Conservation (phyloP, 1,284 basidiomycete species). For the Anthracocystis walkeri region DNA sequence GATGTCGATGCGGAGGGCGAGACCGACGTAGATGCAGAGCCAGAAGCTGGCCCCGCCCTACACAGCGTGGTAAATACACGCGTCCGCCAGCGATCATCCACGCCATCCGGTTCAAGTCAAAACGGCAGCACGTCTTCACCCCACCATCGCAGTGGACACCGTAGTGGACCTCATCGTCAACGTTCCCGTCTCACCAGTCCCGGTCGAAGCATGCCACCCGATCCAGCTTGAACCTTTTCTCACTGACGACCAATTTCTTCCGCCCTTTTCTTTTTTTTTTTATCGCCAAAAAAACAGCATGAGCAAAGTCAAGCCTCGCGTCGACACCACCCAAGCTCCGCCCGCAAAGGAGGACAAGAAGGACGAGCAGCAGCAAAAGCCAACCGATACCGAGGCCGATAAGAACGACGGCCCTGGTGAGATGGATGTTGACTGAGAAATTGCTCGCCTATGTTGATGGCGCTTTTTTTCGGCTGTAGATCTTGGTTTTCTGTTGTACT, state of each 20-base stretch:
- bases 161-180: slow-evolving; percentile 13
- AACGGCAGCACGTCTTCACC: neutral
- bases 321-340: slow-evolving; percentile 49
- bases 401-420: slow-evolving; percentile 53
- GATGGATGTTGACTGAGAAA: slow-evolving; percentile 66
- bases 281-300: slow-evolving; percentile 37
- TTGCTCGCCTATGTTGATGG: too few species aligned
- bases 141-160: neutral
- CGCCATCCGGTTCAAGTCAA: slow-evolving; percentile 13
- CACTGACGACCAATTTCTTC: slow-evolving; percentile 10
- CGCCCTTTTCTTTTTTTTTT: neutral
- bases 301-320: slow-evolving; percentile 61
- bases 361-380: slow-evolving; percentile 12
- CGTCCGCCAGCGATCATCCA: slow-evolving; percentile 22
- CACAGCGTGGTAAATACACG: slow-evolving; percentile 2
- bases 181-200: slow-evolving; percentile 18
- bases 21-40: slow-evolving; percentile 1
- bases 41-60: neutral
- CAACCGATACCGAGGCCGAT: slow-evolving; percentile 21
- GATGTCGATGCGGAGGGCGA: slow-evolving; percentile 18
- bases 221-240: slow-evolving; percentile 1
- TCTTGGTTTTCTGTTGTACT: too few species aligned
- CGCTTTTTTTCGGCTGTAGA: too few species aligned
- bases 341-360: slow-evolving; percentile 48
- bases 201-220: neutral